Conservation (phyloP, 306 rosid genomes). For the Cucumis cinereus region DNA sequence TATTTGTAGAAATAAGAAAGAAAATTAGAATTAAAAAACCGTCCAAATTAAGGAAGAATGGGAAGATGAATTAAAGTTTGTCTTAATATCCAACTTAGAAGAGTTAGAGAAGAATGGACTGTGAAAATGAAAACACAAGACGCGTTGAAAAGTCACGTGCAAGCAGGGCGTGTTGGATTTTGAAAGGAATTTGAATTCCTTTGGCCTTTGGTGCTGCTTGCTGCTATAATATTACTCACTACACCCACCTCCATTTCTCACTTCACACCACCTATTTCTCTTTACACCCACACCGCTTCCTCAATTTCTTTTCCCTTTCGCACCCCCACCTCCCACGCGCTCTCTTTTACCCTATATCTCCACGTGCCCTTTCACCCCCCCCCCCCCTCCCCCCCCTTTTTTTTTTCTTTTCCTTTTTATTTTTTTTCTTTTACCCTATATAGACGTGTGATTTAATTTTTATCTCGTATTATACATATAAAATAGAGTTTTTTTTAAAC, state of each 20-base stretch:
- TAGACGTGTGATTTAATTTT: too few relatives aligned
- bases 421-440: too few relatives aligned
- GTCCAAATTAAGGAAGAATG: too few relatives aligned
- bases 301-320: not conserved
- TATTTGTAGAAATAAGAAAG: too few relatives aligned
- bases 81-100: not conserved
- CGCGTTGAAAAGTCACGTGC: not conserved
- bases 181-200: not conserved
- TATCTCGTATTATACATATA: too few relatives aligned
- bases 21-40: too few relatives aligned
- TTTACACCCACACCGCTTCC: not conserved
- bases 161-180: not conserved
- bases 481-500: too few relatives aligned
- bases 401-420: not conserved
- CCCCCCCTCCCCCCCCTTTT: too few relatives aligned
- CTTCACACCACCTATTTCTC: not conserved
- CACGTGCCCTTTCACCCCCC: not conserved
- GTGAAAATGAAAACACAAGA: not conserved
- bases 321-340: not conserved
- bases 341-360: not conserved
- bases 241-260: not conserved
- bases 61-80: not conserved
- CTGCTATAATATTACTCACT: not conserved
- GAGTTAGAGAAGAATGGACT: not conserved
- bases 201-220: too few relatives aligned